Percentiles rank a stretch among this genome's conserved stretches.
phyloP scores from a whole-genome alignment of 1,284 basidiomycete genomes.

The Fomitopsis betulina region DNA sequence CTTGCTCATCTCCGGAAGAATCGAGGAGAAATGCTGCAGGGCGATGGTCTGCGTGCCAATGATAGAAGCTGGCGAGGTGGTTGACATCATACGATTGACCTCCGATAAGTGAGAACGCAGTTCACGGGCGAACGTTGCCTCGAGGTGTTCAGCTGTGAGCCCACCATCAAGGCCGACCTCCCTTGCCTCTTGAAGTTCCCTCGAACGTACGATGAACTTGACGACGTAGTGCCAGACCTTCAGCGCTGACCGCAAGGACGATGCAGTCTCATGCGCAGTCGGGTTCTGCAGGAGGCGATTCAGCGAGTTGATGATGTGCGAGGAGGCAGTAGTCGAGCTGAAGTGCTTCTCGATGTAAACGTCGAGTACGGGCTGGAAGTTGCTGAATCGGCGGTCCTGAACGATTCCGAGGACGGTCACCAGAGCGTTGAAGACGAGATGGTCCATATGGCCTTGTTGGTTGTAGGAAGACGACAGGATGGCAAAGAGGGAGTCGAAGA shows the following conservation, averaged over 20 bases:
- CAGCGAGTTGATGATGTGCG: conserved; percentile 85
- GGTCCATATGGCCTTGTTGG: conserved; percentile 76
- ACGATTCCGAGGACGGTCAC: conserved; percentile 89
- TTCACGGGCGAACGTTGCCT: conserved; percentile 82
- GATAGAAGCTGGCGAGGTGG: conserved; percentile 74
- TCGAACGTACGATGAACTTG: conserved; percentile 86
- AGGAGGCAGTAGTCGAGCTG: conserved; percentile 70
- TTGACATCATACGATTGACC: conserved; percentile 88
- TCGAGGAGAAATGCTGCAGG: conserved; percentile 91
- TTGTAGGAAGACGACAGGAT: conserved; percentile 80
- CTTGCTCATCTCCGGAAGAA: conserved; percentile 83
- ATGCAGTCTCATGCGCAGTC: conserved; percentile 69
- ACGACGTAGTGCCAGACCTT: conserved; percentile 98
- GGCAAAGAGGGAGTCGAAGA: conserved; percentile 92
- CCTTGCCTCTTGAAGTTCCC: conserved; percentile 83
- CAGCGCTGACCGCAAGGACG: conserved; percentile 79
- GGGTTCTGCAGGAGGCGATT: conserved; percentile 78
- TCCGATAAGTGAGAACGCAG: conserved; percentile 71
- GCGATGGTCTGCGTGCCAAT: conserved; percentile 95
- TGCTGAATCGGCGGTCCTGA: conserved; percentile 92
- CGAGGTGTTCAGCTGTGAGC: conserved; percentile 82
- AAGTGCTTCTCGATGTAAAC: conserved; percentile 93
- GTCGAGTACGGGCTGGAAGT: conserved; percentile 91
- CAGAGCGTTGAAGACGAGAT: conserved; percentile 86
- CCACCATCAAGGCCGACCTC: conserved; percentile 75